A percentile compares a stretch with the other conserved stretches of the same genome.
Conservation (phyloP, 306 rosid genomes). For the Quercus bicolor region DNA sequence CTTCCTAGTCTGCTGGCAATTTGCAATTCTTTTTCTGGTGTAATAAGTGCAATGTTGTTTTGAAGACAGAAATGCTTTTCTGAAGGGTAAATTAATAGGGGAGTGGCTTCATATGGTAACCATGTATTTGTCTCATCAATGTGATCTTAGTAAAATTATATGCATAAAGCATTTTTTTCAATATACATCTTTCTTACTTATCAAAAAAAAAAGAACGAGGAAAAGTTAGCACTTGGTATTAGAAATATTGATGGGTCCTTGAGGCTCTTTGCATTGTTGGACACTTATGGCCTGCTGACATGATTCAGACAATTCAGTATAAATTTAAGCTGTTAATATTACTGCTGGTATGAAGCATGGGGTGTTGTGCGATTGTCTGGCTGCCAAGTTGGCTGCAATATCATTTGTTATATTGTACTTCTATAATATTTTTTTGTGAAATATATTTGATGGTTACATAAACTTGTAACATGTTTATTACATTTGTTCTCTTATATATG, state of each 20-base stretch:
- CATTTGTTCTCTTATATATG: neutral
- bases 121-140: neutral
- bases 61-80: neutral
- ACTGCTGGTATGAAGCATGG: neutral
- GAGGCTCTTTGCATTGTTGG: neutral
- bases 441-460: neutral
- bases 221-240: neutral
- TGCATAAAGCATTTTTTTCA: neutral
- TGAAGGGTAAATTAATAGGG: neutral
- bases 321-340: neutral
- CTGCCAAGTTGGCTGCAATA: neutral
- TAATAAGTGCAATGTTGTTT: neutral
- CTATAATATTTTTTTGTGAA: neutral
- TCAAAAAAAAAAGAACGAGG: neutral
- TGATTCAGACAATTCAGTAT: neutral
- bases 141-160: neutral
- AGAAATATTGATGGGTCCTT: neutral
- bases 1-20: neutral
- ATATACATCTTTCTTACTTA: too few relatives aligned
- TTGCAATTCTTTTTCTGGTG: neutral
- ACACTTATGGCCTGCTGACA: neutral
- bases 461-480: neutral
- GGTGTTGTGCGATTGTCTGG: neutral
- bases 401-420: neutral
- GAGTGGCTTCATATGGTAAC: neutral